Percentiles rank a stretch among this genome's conserved stretches.
Conservation (phyloP, 2,329 filamentous ascomycete genomes). For the Xylariaceae sp. region DNA sequence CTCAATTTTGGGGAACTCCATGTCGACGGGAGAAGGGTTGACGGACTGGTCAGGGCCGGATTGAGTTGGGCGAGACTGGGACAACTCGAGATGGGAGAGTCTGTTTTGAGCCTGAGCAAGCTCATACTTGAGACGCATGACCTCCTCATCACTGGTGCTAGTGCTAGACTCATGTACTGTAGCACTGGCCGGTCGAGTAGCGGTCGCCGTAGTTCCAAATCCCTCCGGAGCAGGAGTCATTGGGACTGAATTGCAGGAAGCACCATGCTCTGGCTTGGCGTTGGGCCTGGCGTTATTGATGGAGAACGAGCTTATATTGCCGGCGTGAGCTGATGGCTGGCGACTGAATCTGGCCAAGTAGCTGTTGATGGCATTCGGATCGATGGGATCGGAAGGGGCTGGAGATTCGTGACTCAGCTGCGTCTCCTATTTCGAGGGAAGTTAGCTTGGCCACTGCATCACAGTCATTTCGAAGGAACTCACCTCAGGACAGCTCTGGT, state of each 20-base stretch:
- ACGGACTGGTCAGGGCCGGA: slow-evolving; percentile 50
- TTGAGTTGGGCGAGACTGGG: slow-evolving; percentile 58
- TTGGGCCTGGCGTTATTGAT: slow-evolving; percentile 36
- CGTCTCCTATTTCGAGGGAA: slow-evolving; percentile 8
- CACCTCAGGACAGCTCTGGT: slow-evolving; percentile 53
- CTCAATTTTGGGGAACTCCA: slow-evolving; percentile 21
- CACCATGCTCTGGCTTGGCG: slow-evolving; percentile 42
- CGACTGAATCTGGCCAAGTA: slow-evolving; percentile 71
- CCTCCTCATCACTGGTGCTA: slow-evolving; percentile 48
- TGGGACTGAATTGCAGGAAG: slow-evolving; percentile 56
- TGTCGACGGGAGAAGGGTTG: slow-evolving; percentile 27
- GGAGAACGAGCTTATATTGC: slow-evolving; percentile 44
- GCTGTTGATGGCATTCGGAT: slow-evolving; percentile 61
- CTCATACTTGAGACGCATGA: slow-evolving; percentile 66
- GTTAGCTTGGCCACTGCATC: neutral
- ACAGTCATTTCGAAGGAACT: slow-evolving; percentile 5
- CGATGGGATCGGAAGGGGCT: slow-evolving; percentile 28
- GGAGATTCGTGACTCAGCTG: slow-evolving; percentile 38
- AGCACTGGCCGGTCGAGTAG: slow-evolving; percentile 51
- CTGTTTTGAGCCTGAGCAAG: slow-evolving; percentile 67
- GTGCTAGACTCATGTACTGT: slow-evolving; percentile 38
- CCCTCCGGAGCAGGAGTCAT: slow-evolving; percentile 59
- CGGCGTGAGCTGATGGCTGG: slow-evolving; percentile 58
- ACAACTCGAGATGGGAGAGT: slow-evolving; percentile 67
- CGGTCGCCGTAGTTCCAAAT: slow-evolving; percentile 44